Base-by-base conservation (phyloP, 2,329 filamentous ascomycete species). In the Beauveria scarabaeidicola region DNA sequence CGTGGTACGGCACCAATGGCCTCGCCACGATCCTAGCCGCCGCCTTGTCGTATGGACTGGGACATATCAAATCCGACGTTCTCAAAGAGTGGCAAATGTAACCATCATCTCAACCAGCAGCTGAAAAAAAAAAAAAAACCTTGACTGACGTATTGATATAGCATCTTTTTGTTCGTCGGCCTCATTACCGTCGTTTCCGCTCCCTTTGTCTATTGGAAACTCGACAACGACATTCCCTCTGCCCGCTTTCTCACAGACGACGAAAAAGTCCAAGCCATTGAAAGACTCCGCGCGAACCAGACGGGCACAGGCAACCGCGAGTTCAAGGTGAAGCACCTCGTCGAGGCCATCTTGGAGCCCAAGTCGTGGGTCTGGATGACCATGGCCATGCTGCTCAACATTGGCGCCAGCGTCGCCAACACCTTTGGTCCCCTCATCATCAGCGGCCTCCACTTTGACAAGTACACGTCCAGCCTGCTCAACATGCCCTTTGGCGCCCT, bases 221-320 rank as follows among this genome's bases (percentile, higher is more conserved):
- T 89, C 2, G 82, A 86, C 67, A 80, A 81, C 66, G 82, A 85
- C 63, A 78, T 86, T 19, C 68, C 77, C 0, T 79, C 79, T 0
- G 80, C 80, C 0, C 75, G 79, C 15, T 83, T 81, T 60, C 66
- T 94, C 27, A 87, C 76, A 8, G 80, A 86, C 56, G 78, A 83
- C 50, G 89, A 93, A 64, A 83, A 84, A 13, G 69, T 84, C 0
- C 77, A 90, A 46, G 87, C 86, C 0, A 75, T 91, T 27, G 89
- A 90, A 63, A 80, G 89, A 0, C 82, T 93, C 6, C 79, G 88
- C 0, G 78, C 84, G 23, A 93, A 93, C 65, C 84, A 90, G 68
- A 89, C 89, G 61, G 89, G 89, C 0, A 85, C 89, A 17, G 87
- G 86, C 1, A 88, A 84, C 62, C 84, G 85, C 63, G 79, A 88